Percentiles rank a stretch among this genome's conserved stretches.
Evolutionary conservation across 192 early-diverging fungal species (phyloP).

Genomic region (Backusella macrospora): DNA sequence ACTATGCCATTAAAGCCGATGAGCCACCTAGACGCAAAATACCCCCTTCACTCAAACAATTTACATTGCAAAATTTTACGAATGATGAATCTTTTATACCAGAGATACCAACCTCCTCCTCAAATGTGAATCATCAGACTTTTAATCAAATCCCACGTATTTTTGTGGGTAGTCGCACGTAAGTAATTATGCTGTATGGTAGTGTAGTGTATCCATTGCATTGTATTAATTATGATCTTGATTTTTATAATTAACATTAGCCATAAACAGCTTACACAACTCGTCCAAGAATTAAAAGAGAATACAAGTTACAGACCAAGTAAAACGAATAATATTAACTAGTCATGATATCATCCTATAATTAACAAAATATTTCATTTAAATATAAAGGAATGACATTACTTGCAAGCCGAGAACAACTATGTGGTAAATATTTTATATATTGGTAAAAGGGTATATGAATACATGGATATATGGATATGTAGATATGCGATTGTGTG

Average conservation of each 20-base stretch:
- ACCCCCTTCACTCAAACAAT: background rate
- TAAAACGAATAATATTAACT: background rate
- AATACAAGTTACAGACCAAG: conserved; percentile 58
- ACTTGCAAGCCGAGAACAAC: conserved; percentile 53
- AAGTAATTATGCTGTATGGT: background rate
- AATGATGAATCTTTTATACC: too few species aligned
- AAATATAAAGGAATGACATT: conserved; percentile 42
- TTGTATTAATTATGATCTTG: background rate
- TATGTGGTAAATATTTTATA: conserved; percentile 41
- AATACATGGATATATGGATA: too few species aligned
- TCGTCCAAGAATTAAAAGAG: conserved; percentile 53
- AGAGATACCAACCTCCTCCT: too few species aligned
- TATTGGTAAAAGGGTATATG: background rate
- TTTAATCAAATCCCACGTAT: background rate
- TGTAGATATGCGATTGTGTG: background rate
- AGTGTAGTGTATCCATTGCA: background rate
- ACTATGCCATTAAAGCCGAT: background rate
- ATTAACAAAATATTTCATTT: background rate
- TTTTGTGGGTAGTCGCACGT: conserved; percentile 50
- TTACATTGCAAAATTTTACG: background rate
- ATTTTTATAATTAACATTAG: background rate
- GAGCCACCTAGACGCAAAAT: background rate
- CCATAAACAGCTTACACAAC: conserved; percentile 62
- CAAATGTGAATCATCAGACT: background rate
- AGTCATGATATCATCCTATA: background rate